Percentiles rank a stretch among this genome's conserved stretches.
Evolutionary conservation across 164 flowering plant species (phyloP).

Genomic region (Tetracentron sinense): DNA sequence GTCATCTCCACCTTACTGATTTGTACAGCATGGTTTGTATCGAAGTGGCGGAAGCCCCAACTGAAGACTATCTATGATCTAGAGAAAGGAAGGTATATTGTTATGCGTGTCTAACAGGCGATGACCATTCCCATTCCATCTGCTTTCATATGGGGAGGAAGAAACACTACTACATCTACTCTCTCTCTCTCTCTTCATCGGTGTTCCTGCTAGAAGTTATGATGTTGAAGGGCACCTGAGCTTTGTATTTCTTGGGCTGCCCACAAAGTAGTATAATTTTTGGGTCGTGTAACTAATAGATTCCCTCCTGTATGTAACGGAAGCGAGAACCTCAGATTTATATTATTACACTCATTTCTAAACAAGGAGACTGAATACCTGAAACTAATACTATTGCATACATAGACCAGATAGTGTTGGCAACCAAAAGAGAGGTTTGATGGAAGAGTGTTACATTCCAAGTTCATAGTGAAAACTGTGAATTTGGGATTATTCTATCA

Average conservation of each 20-base stretch:
- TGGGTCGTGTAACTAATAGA: background rate
- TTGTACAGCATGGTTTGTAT: slow-evolving; percentile 49
- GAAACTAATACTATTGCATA: too few species aligned
- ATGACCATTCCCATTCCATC: background rate
- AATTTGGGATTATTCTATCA: too few species aligned
- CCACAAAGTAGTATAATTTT: background rate
- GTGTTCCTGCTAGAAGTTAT: too few species aligned
- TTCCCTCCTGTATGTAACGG: background rate
- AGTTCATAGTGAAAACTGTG: too few species aligned
- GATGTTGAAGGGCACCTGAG: background rate
- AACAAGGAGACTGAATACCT: too few species aligned
- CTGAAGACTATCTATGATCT: slow-evolving; percentile 88
- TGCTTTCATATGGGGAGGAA: background rate
- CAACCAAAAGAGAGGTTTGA: too few species aligned
- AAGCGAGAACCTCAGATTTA: background rate
- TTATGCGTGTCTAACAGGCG: slow-evolving; percentile 51
- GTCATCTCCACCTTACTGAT: slow-evolving; percentile 35
- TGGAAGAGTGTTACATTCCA: too few species aligned
- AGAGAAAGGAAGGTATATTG: slow-evolving; percentile 86
- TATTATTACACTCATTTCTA: too few species aligned
- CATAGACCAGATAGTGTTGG: too few species aligned
- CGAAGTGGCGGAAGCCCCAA: slow-evolving; percentile 74
- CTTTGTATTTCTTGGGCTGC: background rate
- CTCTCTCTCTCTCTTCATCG: too few species aligned
- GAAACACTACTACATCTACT: background rate